Evolutionary conservation across 129 eudicot species (phyloP).

Genomic region (Arctium lappa): DNA sequence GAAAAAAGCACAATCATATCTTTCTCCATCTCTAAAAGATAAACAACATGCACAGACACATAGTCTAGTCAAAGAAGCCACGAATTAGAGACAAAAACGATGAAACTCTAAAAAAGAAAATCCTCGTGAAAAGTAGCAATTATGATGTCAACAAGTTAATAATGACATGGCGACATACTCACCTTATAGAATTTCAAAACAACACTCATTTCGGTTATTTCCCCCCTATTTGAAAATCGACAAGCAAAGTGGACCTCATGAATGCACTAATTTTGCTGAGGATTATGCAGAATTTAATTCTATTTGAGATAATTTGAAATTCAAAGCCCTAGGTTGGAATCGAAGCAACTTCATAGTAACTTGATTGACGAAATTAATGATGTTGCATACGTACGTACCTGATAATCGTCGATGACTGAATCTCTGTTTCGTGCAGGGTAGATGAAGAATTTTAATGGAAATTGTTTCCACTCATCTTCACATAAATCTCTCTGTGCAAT

Average conservation of each 20-base stretch:
- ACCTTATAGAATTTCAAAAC: constrained; percentile 42
- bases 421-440: constrained; percentile 9
- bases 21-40: background rate
- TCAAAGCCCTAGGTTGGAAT: background rate
- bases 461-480: background rate
- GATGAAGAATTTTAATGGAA: constrained; percentile 24
- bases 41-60: constrained; percentile 18
- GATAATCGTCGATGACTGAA: background rate
- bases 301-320: constrained; percentile 6
- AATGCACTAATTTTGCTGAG: background rate
- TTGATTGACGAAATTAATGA: background rate
- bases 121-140: constrained; percentile 29
- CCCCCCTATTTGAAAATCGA: constrained; percentile 19
- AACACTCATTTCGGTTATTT: constrained; percentile 36
- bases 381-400: background rate
- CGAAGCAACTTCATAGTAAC: background rate
- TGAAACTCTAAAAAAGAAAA: constrained; percentile 17
- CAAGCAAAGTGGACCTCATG: constrained; percentile 7
- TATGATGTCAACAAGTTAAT: constrained; percentile 31
- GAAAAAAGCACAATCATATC: constrained; percentile 44
- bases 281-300: background rate
- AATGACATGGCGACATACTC: constrained; percentile 26
- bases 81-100: constrained; percentile 35
- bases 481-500: constrained; percentile 18
- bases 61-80: constrained; percentile 33